phyloP scores from a whole-genome alignment of 2,329 filamentous ascomycete genomes.

The Scortechinia acanthostroma region DNA sequence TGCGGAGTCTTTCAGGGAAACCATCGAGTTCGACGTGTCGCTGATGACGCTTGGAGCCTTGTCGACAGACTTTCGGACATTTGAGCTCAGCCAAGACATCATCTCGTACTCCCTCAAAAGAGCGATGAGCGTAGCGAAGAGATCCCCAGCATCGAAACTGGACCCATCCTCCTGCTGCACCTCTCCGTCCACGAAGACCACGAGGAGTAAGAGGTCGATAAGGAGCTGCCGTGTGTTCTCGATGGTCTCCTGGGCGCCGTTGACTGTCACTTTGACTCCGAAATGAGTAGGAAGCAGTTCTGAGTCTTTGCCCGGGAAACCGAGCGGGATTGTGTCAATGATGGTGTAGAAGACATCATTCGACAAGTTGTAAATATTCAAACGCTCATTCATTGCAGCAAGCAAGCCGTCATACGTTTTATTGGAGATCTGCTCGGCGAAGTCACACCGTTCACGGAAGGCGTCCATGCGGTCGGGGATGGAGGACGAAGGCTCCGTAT shows the following conservation, averaged over 20 bases:
- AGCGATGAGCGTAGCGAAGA: slow-evolving; percentile 39
- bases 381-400: slow-evolving; percentile 37
- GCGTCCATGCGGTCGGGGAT: slow-evolving; percentile 37
- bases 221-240: slow-evolving; percentile 37
- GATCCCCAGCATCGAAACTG: slow-evolving; percentile 32
- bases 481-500: slow-evolving; percentile 35
- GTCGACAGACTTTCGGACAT: neutral
- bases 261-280: slow-evolving; percentile 39
- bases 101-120: slow-evolving; percentile 40
- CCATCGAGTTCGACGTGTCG: neutral
- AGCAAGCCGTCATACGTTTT: slow-evolving; percentile 39
- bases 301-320: slow-evolving; percentile 20
- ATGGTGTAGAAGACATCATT: slow-evolving; percentile 42
- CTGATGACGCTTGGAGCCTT: neutral
- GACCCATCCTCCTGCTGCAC: slow-evolving; percentile 38
- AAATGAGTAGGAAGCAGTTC: slow-evolving; percentile 36
- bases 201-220: slow-evolving; percentile 44
- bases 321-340: slow-evolving; percentile 35
- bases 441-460: slow-evolving; percentile 42
- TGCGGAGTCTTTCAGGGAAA: neutral
- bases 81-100: slow-evolving; percentile 29
- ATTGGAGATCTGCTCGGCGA: slow-evolving; percentile 43
- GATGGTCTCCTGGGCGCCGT: slow-evolving; percentile 46
- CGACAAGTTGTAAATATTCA: slow-evolving; percentile 31
- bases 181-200: slow-evolving; percentile 50